These are phyloP conservation scores for Boletus rubropictus DNA, from an alignment of 768 basidiomycete species.

Conservation along the genomic window DNA sequence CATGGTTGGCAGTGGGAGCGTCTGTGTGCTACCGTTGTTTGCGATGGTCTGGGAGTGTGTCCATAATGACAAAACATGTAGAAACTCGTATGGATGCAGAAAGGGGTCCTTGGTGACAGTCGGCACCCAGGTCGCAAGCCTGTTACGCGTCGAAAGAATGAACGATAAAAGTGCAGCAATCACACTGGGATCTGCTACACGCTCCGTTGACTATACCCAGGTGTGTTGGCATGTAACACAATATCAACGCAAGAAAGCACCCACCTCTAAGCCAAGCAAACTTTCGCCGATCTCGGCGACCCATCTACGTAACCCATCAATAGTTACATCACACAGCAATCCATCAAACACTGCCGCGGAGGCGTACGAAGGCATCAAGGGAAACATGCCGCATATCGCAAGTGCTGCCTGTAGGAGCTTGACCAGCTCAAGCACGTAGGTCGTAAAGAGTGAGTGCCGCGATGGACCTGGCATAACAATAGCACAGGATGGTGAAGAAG, in stretches of 20 bases:
- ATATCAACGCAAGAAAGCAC: conserved; percentile 3
- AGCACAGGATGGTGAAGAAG: conserved; percentile 16
- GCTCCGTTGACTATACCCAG: conserved; percentile 53
- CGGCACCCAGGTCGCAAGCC: conserved; percentile 48
- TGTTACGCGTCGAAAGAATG: conserved; percentile 63
- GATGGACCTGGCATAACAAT: conserved; percentile 7
- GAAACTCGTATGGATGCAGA: conserved; percentile 57
- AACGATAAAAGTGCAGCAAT: conserved; percentile 67
- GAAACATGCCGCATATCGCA: conserved; percentile 64
- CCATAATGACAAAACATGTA: conserved; percentile 39
- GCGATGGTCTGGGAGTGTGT: conserved; percentile 15
- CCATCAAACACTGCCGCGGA: conserved; percentile 44
- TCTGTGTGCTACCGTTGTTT: conserved; percentile 14
- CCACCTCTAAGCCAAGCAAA: conserved; percentile 55
- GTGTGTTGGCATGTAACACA: conserved; percentile 1
- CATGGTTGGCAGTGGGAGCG: conserved; percentile 30
- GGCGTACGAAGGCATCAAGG: conserved; percentile 17
- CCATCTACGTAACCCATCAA: conserved; percentile 68
- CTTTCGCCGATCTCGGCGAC: conserved; percentile 58
- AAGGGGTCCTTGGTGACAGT: conserved; percentile 73
- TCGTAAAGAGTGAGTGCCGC: conserved; percentile 44
- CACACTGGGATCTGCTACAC: conserved; percentile 66
- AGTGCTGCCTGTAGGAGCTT: conserved; percentile 69
- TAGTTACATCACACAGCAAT: conserved; percentile 70
- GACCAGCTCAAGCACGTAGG: conserved; percentile 70